Conservation (phyloP, 1,284 basidiomycete genomes). For the Cronartium quercuum region DNA sequence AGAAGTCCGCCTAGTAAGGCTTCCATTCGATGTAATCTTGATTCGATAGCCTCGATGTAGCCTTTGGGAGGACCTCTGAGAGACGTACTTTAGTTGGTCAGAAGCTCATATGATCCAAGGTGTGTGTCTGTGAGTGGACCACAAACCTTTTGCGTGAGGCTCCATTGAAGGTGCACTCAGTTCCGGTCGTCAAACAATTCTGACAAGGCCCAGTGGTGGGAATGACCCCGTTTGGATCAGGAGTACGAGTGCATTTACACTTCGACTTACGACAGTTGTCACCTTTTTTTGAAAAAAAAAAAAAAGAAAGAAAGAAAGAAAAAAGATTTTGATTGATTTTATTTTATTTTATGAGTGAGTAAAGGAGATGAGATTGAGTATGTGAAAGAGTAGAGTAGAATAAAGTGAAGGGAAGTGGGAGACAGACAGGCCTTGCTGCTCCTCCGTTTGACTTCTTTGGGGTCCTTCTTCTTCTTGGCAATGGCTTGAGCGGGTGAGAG, state of each 20-base stretch:
- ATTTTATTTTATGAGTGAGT: too few species aligned
- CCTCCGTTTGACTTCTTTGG: slow-evolving; percentile 23
- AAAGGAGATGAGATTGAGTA: too few species aligned
- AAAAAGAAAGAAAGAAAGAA: background rate
- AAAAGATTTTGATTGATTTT: background rate
- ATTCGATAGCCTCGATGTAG: slow-evolving; percentile 83
- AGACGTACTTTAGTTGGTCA: too few species aligned
- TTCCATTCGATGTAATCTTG: slow-evolving; percentile 76
- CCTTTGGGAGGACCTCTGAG: slow-evolving; percentile 70
- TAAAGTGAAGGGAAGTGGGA: background rate
- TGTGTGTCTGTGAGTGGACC: background rate
- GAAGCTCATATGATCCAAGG: background rate
- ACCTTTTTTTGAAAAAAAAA: background rate
- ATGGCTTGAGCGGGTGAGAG: background rate
- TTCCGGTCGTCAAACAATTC: slow-evolving; percentile 11
- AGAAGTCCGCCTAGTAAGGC: slow-evolving; percentile 67
- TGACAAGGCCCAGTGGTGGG: slow-evolving; percentile 26
- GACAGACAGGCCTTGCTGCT: slow-evolving; percentile 23
- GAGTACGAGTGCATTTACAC: slow-evolving; percentile 29
- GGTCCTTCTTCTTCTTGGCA: slow-evolving; percentile 6
- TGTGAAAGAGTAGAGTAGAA: background rate
- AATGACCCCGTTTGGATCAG: slow-evolving; percentile 13
- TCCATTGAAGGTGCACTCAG: slow-evolving; percentile 30
- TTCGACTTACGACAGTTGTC: slow-evolving; percentile 32
- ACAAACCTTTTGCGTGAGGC: slow-evolving; percentile 26